phyloP scores from a whole-genome alignment of 1,139 yeast species.

The Blastobotrys persicus region DNA sequence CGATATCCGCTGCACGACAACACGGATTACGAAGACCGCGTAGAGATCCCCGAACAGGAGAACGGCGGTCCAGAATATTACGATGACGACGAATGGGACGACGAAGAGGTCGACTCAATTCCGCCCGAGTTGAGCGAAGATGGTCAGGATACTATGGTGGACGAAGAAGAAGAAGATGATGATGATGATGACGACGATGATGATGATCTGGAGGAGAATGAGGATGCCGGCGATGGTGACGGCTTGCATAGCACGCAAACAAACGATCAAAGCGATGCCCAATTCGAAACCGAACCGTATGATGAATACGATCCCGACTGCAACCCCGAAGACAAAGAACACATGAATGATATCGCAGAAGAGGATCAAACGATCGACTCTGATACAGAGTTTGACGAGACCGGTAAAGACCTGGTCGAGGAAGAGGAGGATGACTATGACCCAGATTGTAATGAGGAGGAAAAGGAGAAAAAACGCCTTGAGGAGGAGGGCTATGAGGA shows the following conservation, averaged over 20 bases:
- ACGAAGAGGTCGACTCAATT: slow-evolving; percentile 6
- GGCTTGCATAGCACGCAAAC: too few relatives aligned
- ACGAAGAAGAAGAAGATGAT: slow-evolving; percentile 7
- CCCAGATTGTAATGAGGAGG: background rate
- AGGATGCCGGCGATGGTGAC: background rate
- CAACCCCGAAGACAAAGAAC: background rate
- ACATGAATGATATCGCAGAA: too few relatives aligned
- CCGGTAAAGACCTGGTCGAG: too few relatives aligned
- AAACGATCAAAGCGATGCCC: too few relatives aligned
- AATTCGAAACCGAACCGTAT: too few relatives aligned
- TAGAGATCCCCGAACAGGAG: background rate
- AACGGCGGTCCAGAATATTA: slow-evolving; percentile 6
- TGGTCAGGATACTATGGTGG: background rate
- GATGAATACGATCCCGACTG: background rate
- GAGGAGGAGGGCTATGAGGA: background rate
- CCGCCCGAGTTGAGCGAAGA: too few relatives aligned
- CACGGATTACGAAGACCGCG: slow-evolving; percentile 2
- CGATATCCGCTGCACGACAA: slow-evolving; percentile 4
- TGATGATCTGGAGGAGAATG: background rate
- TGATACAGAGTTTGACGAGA: background rate
- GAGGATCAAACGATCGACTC: background rate
- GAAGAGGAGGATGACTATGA: background rate
- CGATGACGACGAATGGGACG: slow-evolving; percentile 4
- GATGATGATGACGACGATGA: slow-evolving; percentile 1
- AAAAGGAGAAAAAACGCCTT: background rate